Evolutionary conservation across 495 filamentous ascomycete species (phyloP), one percentile per base, ranked within the genome.

Genomic region (Umbilicaria muhlenbergii): DNA sequence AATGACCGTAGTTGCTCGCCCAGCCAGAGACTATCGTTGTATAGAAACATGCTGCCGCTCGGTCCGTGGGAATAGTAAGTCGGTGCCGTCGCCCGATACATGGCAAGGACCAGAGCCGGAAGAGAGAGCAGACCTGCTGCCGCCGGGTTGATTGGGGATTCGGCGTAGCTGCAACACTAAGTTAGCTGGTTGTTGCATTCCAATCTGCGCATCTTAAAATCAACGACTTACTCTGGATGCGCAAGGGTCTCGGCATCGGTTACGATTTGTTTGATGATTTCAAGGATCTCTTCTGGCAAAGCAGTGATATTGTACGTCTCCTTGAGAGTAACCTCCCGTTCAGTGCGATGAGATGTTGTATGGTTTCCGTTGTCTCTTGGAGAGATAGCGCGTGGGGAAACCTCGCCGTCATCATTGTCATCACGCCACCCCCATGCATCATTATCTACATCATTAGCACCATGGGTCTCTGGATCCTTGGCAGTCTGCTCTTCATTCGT

Each of bases 301-400:
- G 81, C 78, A 8, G 89, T 94, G 21, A 91, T 77, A 42, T 77
- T 87, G 60, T 94, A 95, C 2, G 68, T 78, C 60, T 98, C 91
- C 50, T 70, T 85, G 41, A 98, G 61, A 0, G 81, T 89, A 42
- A 96, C 58, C 49, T 83, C 75, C 48, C 65, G 54, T 36, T 55
- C 45, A 11, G 48, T 37, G n/a, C 54, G 39, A 3, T 52, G 46
- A 1, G 49, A 32, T 0, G 48, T 21, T 17, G 36, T 32, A 39
- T 34, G 19, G 18, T 46, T 42, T 40, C 44, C 48, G 38, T 47
- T 58, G 14, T 36, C 24, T 31, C 43, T 50, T 28, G 44, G 32
- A 5, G 33, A 37, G 13, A 36, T 34, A 10, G 48, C 38, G 38
- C 33, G 43, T 5, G 38, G 34, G 37, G 43, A n/a, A 39, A 40